Evolutionary conservation across 179 eudicot genomes (phyloP).

Genomic region (Sideroxylon spinosum): DNA sequence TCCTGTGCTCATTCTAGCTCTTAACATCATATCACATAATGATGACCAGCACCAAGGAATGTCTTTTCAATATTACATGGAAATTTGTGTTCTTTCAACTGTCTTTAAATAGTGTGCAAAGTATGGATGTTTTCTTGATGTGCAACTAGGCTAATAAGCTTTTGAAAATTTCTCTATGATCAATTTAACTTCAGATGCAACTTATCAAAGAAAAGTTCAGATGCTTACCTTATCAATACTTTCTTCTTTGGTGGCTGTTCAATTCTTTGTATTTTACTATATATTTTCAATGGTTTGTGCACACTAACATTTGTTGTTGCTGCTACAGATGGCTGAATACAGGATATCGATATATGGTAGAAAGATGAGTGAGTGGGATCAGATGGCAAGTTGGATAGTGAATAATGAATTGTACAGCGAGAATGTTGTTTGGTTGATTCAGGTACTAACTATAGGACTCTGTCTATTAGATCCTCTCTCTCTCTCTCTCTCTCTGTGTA

Average conservation of each 20-base stretch:
- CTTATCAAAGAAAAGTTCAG: not conserved
- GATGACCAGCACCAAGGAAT: not conserved
- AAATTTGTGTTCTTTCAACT: not conserved
- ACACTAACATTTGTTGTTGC: conserved; percentile 20
- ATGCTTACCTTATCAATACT: not conserved
- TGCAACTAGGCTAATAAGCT: not conserved
- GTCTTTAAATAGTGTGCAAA: not conserved
- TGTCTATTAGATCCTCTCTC: not conserved
- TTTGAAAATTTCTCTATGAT: not conserved
- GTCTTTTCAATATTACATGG: not conserved
- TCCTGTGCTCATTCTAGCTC: not conserved
- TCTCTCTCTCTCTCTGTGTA: not conserved
- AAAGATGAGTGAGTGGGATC: conserved; percentile 99
- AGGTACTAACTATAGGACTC: conserved; percentile 40
- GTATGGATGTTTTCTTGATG: not conserved
- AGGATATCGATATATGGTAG: conserved; percentile 94
- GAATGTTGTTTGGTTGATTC: conserved; percentile 99
- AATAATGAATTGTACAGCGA: conserved; percentile 92
- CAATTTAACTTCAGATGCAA: not conserved
- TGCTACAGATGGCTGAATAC: conserved; percentile 95
- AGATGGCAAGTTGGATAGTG: conserved; percentile 93
- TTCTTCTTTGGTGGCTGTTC: not conserved
- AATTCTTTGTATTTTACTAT: conserved; percentile 1
- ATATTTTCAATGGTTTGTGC: not conserved
- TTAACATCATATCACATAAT: not conserved